Evolutionary conservation across 2,329 filamentous ascomycete genomes (phyloP), one percentile per base, ranked within the genome.

Genomic region (Fonsecaea erecta): DNA sequence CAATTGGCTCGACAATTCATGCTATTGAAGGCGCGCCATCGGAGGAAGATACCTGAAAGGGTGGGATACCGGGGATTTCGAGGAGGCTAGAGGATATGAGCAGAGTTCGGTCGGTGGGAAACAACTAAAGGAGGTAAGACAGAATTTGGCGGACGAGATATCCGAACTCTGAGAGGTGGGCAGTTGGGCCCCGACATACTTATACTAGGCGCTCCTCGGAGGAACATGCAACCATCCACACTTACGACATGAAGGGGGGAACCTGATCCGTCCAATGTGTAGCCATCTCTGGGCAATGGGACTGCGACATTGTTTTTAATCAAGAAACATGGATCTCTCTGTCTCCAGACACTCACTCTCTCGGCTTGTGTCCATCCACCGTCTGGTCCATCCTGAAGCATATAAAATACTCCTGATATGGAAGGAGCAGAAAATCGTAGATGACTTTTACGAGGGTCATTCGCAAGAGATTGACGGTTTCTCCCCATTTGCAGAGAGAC

Each of bases 131-230:
- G 24, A 46, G 28, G 43, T 58, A 32, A 58, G 55, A 30, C 55
- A 58, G 55, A 48, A 30, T 30, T 48, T 12, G 55, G n/a, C 55
- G 55, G 55, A 58, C 35, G 21, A 7, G 55, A 32, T 58, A 58
- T 58, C 55, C 55, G 37, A 34, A 37, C 11, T 48, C 43, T 48
- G 43, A 6, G 43, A 12, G 37, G 43, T 48, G 43, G 43, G 43
- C 43, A 21, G n/a, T n/a, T 48, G 18, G 43, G 43, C 7, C 43
- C 18, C 18, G n/a, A 48, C 43, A 43, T 30, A 58, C 14, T 58
- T 46, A 14, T 58, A 48, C 55, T 58, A 46, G 37, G 35, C 35
- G 26, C 55, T 58, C 16, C 55, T 18, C 37, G 24, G 55, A 43
- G 37, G 37, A 34, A 32, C 24, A 7, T 46, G 35, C 30, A 48